Evolutionary conservation across 768 basidiomycete species (phyloP), one percentile per base, ranked within the genome.

Genomic region (Mrakia frigida): DNA sequence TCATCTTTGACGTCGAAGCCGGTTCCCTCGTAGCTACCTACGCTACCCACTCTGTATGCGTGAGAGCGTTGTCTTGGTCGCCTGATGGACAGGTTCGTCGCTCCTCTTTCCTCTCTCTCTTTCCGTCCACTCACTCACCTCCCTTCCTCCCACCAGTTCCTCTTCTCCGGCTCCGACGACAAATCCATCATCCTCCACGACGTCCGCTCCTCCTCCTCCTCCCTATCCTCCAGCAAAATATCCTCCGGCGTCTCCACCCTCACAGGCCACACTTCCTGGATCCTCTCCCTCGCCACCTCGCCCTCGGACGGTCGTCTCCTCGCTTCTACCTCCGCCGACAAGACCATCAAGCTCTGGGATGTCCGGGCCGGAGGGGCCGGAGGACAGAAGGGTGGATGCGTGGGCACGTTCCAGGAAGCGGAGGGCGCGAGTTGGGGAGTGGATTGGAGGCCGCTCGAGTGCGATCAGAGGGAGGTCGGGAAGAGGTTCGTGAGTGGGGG

Each of bases 121-220:
- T 35, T 28, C 13, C 39, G n/a, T 28, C 5, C 43, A 16, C n/a
- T 11, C 31, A 18, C 37, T 16, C 74, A 65, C n/a, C 28, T 59
- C 74, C 63, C 50, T 6, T 53, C 2, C 37, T 37, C 23, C 41
- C 43, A 70, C 53, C 71, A 97, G 94, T 87, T 93, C 72, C 86
- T 98, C 4, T 85, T 94, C 71, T 94, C 92, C 60, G 94, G 91
- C 3, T 95, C 93, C 4, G 94, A 98, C 82, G 94, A 96, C 84
- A 93, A 93, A 82, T 89, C 92, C 25, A 89, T 98, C 76, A 90
- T 93, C 73, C 84, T 96, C 68, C 93, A 96, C 82, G 94, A 98
- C 81, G 91, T 94, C 23, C 90, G 94, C 74, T 81, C 82, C 6
- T 75, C 69, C 33, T 81, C 82, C 16, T 81, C 81, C 7, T 77